A percentile compares a stretch with the other conserved stretches of the same genome.
These are phyloP conservation scores for Solanum neorickii DNA, from an alignment of 257 asterid species.

Conservation along the genomic window DNA sequence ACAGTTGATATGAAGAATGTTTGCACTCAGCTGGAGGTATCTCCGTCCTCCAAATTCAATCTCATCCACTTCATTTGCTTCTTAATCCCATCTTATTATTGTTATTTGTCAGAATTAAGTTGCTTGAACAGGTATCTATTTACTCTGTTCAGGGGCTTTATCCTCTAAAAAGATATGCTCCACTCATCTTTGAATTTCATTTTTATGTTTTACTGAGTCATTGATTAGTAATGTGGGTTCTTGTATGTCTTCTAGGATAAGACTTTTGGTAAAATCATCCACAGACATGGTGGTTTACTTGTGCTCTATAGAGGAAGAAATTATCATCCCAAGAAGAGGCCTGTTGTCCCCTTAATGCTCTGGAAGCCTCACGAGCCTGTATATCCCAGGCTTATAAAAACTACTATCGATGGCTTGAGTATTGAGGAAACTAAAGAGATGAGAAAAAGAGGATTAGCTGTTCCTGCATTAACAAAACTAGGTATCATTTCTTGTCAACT, in stretches of 20 bases:
- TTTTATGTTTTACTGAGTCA: neutral
- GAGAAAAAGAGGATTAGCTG: constrained; percentile 64
- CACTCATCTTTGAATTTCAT: neutral
- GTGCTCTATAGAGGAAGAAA: constrained; percentile 75
- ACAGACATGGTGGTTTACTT: constrained; percentile 60
- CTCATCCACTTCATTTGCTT: neutral
- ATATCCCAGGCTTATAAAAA: constrained; percentile 78
- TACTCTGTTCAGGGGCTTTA: neutral
- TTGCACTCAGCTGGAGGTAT: constrained; percentile 84
- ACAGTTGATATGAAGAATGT: constrained; percentile 88
- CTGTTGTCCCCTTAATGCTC: constrained; percentile 69
- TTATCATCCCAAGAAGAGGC: constrained; percentile 47
- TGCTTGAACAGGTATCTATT: neutral
- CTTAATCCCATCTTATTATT: neutral
- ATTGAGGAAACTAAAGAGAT: constrained; percentile 79
- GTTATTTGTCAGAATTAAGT: neutral
- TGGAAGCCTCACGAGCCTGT: constrained; percentile 98
- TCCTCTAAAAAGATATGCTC: neutral
- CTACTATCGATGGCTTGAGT: constrained; percentile 76
- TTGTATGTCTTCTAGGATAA: constrained; percentile 46
- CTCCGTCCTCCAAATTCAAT: neutral
- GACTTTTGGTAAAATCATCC: constrained; percentile 73
- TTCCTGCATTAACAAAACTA: constrained; percentile 66
- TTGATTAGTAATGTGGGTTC: neutral
- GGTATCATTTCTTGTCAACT: constrained; percentile 29